phyloP scores from a whole-genome alignment of 192 early-diverging fungal species.

The Rhizoclosmatium sp. region DNA sequence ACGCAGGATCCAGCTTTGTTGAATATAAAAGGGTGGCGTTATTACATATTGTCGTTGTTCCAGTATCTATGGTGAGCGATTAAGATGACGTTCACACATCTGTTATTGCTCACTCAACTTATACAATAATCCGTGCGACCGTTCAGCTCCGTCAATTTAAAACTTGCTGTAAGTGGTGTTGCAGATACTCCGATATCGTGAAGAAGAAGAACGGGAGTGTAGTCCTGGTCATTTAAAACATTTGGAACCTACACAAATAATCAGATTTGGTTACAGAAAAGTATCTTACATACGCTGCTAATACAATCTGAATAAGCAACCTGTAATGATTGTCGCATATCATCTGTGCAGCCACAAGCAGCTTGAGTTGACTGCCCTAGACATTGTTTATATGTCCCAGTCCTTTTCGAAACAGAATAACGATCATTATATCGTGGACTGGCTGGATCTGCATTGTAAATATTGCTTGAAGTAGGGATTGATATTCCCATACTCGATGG shows the following conservation, averaged over 20 bases:
- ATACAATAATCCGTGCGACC: conserved; percentile 42
- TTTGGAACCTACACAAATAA: conserved; percentile 18
- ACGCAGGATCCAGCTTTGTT: conserved; percentile 29
- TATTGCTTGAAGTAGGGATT: conserved; percentile 30
- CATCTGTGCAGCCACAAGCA: conserved; percentile 28
- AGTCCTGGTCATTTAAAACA: conserved; percentile 32
- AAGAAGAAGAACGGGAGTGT: conserved; percentile 10
- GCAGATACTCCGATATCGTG: not conserved
- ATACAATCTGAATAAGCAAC: conserved; percentile 36
- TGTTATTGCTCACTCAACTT: conserved; percentile 1
- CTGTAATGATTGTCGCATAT: not conserved
- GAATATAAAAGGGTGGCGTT: not conserved
- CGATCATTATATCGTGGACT: conserved; percentile 30
- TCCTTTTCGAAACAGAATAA: conserved; percentile 31
- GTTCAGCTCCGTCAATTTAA: conserved; percentile 34
- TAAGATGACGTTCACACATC: not conserved
- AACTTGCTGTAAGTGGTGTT: not conserved
- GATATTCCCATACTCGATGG: conserved; percentile 31
- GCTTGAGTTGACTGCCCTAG: not conserved
- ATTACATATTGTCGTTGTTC: conserved; percentile 19
- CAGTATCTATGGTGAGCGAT: not conserved
- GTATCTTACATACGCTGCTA: not conserved
- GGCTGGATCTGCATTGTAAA: conserved; percentile 41
- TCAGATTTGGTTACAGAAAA: not conserved
- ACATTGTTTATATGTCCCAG: conserved; percentile 37